Base-by-base conservation (phyloP, 495 filamentous ascomycete species). In the Mytilinidion resinicola region DNA sequence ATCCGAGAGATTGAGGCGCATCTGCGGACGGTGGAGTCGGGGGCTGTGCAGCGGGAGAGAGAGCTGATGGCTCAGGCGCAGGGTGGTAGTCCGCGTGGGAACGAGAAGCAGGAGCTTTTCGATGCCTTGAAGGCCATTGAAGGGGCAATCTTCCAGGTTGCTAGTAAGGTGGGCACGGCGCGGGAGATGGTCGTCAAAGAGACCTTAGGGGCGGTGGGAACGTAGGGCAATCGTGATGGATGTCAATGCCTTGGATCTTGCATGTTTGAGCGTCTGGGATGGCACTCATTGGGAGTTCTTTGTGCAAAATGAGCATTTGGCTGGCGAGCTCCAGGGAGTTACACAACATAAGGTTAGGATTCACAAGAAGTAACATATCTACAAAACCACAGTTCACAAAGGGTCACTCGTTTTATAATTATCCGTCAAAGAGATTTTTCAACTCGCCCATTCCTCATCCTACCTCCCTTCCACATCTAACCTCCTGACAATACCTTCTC, bases 1-100 rank as follows among this genome's bases (percentile, higher is more conserved):
- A 72, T 96, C 50, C 76, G 80, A 48, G 90, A 95, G 69, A 90
- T 96, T 51, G 90, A 96, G 72, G 78, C 82, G 61, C 89, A 93
- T 69, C 76, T 96, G 48, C 77, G 85, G 49, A 83, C 85, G 3
- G 83, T 96, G 20, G 89, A 95, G 66, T 74, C 76, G 9, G 82
- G 80, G 25, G 77, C 89, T 46, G 75, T 85, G 59, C 80, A 85
- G 56, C 85, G 90, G 68, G 80, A 88, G 54, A 82, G 87, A 70
- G 77, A 85, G 53, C 80, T 87, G 66, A 76, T 84, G 52, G 78
- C 80, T 30, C 78, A 76, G 49, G 77, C 76, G 60, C 80, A 75
- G 56, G 75, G 74, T 10, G 77, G 80, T 60, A 78, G 76, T 1
- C 60, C 70, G 4, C 75, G 70, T 73, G 67, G 47, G 74, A 69